Conservation (phyloP, 2,329 filamentous ascomycete species). For the Aaosphaeria arxii region DNA sequence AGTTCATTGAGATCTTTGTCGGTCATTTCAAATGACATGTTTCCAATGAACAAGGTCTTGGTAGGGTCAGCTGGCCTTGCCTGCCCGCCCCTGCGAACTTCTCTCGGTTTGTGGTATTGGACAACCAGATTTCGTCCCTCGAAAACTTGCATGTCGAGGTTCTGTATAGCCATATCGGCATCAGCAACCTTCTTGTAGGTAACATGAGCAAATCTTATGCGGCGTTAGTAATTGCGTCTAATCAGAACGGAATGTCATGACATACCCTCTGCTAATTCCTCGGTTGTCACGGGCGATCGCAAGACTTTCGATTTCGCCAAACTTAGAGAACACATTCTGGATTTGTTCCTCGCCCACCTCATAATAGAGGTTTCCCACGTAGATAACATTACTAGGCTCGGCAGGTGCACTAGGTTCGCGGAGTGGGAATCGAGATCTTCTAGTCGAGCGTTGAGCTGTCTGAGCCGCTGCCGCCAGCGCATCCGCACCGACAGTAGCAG, state of each 20-base stretch:
- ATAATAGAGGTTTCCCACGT: constrained; percentile 68
- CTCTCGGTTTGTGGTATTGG: constrained; percentile 50
- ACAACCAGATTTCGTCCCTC: constrained; percentile 64
- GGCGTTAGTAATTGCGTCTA: constrained; percentile 7
- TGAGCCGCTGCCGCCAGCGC: constrained; percentile 16
- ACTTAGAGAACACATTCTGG: constrained; percentile 56
- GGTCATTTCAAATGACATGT: constrained; percentile 81
- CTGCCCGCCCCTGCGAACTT: background rate
- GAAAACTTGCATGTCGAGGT: constrained; percentile 58
- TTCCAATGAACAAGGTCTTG: constrained; percentile 76
- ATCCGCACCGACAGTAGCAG: constrained; percentile 23
- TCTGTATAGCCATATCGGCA: constrained; percentile 56
- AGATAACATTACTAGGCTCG: constrained; percentile 47
- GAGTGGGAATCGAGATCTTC: background rate
- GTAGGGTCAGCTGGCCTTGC: constrained; percentile 47
- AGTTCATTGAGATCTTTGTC: constrained; percentile 78
- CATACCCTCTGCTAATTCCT: constrained; percentile 68
- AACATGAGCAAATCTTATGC: constrained; percentile 62
- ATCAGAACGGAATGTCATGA: background rate
- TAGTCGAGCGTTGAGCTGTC: background rate
- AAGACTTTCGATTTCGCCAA: constrained; percentile 53
- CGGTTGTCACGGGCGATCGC: constrained; percentile 59
- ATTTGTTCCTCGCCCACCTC: constrained; percentile 63
- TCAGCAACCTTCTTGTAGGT: constrained; percentile 54
- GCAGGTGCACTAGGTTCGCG: constrained; percentile 5